phyloP scores from a whole-genome alignment of 163 green algal species.

The Prototheca cutis region DNA sequence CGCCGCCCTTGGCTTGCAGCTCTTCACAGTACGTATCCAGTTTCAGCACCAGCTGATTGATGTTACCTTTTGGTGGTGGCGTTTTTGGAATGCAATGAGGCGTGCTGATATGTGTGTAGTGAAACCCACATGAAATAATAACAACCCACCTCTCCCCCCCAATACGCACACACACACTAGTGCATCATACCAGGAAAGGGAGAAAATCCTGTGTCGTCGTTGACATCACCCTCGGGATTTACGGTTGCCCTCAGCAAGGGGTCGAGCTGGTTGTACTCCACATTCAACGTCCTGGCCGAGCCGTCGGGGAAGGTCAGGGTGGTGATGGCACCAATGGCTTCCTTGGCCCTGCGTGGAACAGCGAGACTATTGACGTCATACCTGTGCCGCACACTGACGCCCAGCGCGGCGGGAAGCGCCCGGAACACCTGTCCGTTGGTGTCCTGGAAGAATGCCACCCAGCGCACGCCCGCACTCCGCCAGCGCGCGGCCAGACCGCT shows the following conservation, averaged over 20 bases:
- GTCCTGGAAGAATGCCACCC: constrained; percentile 98
- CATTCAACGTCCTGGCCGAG: constrained; percentile 73
- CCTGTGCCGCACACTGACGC: constrained; percentile 48
- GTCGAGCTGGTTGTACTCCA: constrained; percentile 97
- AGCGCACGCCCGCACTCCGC: constrained; percentile 24
- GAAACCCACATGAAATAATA: no score
- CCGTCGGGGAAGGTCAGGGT: constrained; percentile 41
- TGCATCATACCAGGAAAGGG: constrained; percentile 83
- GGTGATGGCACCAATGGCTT: constrained; percentile 90
- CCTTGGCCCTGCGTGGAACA: constrained; percentile 81
- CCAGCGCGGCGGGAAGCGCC: constrained; percentile 62
- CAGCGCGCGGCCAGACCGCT: constrained; percentile 47
- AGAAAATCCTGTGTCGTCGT: constrained; percentile 71
- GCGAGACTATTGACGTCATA: constrained; percentile 92
- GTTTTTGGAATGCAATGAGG: no score
- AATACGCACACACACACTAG: no score
- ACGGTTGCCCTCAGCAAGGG: constrained; percentile 63
- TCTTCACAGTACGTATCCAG: constrained; percentile 66
- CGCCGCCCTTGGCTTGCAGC: constrained; percentile 63
- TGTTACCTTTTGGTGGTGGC: no score
- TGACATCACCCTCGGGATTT: constrained; percentile 62
- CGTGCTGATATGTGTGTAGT: no score
- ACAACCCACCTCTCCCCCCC: no score
- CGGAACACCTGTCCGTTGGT: constrained; percentile 94
- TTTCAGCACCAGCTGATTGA: constrained; percentile 93